phyloP scores from a whole-genome alignment of 2,329 filamentous ascomycete species.

The Aaosphaeria arxii region DNA sequence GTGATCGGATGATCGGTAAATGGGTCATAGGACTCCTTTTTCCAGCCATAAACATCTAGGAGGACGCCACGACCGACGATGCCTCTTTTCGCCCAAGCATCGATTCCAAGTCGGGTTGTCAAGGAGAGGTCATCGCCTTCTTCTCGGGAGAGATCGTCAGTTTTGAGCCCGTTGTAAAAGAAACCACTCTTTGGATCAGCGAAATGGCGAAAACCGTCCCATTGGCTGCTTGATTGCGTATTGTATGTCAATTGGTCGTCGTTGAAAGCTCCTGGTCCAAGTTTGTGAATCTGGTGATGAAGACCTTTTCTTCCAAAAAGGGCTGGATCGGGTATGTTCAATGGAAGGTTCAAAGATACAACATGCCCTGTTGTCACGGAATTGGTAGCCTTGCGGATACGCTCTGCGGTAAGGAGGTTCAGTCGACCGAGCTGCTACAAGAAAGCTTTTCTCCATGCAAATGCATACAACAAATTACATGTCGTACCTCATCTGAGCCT shows the following conservation, averaged over 20 bases:
- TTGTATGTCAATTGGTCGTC: background rate
- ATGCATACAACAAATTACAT: background rate
- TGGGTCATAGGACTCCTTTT: slow-evolving; percentile 15
- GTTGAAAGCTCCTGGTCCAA: background rate
- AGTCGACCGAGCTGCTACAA: slow-evolving; percentile 54
- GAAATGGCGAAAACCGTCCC: slow-evolving; percentile 38
- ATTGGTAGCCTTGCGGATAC: slow-evolving; percentile 51
- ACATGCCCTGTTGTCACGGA: slow-evolving; percentile 50
- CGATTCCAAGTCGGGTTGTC: slow-evolving; percentile 22
- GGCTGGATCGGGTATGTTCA: slow-evolving; percentile 52
- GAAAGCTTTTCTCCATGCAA: background rate
- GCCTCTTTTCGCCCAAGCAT: slow-evolving; percentile 50
- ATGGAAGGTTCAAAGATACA: slow-evolving; percentile 60
- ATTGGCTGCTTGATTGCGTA: slow-evolving; percentile 27
- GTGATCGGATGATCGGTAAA: slow-evolving; percentile 19
- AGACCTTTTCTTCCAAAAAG: slow-evolving; percentile 58
- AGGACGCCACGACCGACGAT: slow-evolving; percentile 57
- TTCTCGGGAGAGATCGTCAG: slow-evolving; percentile 20
- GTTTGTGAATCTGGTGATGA: slow-evolving; percentile 21
- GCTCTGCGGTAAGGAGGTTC: slow-evolving; percentile 57
- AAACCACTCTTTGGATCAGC: slow-evolving; percentile 21
- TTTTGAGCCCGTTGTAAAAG: slow-evolving; percentile 30
- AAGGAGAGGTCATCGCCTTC: slow-evolving; percentile 11
- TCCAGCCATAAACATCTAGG: slow-evolving; percentile 48
- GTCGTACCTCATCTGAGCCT: slow-evolving; percentile 12